Conservation (phyloP, 495 filamentous ascomycete species). For the Trichoderma gamsii region DNA sequence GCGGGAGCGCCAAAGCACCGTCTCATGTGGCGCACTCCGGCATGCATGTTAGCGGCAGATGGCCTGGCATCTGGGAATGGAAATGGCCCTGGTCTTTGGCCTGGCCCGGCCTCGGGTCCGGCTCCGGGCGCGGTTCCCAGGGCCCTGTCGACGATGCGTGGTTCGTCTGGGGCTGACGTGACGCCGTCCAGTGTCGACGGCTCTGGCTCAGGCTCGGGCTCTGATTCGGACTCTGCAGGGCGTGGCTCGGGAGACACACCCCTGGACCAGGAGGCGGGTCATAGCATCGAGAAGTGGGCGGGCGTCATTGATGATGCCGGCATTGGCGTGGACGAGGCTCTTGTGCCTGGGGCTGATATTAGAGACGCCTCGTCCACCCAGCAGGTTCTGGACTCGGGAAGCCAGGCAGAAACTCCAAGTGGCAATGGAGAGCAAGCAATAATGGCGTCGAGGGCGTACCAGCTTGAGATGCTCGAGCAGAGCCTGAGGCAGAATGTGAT, state of each 20-base stretch:
- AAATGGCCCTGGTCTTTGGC: too few relatives aligned
- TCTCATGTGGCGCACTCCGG: conserved; percentile 2
- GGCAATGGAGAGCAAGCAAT: conserved; percentile 18
- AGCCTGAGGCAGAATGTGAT: conserved; percentile 77
- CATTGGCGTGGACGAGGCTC: neutral
- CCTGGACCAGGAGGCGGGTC: neutral
- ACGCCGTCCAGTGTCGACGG: neutral
- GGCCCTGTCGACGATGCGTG: neutral
- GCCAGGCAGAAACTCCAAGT: conserved; percentile 3
- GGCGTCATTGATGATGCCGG: neutral
- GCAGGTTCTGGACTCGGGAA: neutral
- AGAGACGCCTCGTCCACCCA: neutral
- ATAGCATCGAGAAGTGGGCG: neutral
- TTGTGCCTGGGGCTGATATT: neutral
- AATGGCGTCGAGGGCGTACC: conserved; percentile 62
- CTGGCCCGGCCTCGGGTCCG: neutral
- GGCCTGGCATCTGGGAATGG: neutral
- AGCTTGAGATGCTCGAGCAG: conserved; percentile 84
- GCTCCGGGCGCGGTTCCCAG: neutral
- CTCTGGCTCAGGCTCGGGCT: neutral
- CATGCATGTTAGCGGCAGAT: neutral
- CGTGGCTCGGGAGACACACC: neutral
- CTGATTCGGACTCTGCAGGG: neutral
- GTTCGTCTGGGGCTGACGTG: neutral
- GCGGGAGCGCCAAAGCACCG: conserved; percentile 10